These are phyloP conservation scores for Aspergillus ellipticus DNA, from an alignment of 495 filamentous ascomycete genomes.

Conservation along the genomic window DNA sequence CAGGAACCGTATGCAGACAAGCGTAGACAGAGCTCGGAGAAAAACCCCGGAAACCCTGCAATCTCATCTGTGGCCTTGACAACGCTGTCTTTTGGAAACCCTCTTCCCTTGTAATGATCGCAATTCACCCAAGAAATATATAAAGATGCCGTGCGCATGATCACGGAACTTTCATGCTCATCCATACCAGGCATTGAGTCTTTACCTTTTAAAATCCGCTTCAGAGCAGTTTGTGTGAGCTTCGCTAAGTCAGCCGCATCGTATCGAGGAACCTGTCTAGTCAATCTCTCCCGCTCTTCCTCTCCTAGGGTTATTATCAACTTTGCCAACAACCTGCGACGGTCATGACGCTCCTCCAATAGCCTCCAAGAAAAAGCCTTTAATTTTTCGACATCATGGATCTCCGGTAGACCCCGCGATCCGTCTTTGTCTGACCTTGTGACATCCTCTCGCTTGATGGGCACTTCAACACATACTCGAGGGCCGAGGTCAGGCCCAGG, in stretches of 20 bases:
- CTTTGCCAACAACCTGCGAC: conserved; percentile 30
- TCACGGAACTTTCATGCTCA: conserved; percentile 5
- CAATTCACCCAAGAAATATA: conserved; percentile 41
- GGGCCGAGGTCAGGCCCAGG: conserved; percentile 14
- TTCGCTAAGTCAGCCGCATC: not conserved
- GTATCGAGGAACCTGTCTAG: conserved; percentile 12
- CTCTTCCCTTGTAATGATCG: conserved; percentile 14
- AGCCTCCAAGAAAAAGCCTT: conserved; percentile 13
- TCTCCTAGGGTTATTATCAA: conserved; percentile 14
- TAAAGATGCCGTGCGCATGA: conserved; percentile 33
- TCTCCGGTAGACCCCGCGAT: conserved; percentile 17
- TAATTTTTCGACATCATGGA: conserved; percentile 25
- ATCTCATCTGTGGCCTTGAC: conserved; percentile 16
- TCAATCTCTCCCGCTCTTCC: conserved; percentile 14
- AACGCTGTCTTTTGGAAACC: conserved; percentile 19
- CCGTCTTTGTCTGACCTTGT: not conserved
- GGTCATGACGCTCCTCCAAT: conserved; percentile 30
- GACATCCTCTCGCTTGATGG: not conserved
- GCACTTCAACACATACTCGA: conserved; percentile 2
- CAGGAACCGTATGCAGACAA: conserved; percentile 14
- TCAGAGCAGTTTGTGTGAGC: conserved; percentile 9
- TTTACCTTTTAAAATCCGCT: conserved; percentile 8
- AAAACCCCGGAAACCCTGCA: conserved; percentile 17
- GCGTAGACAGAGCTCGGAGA: conserved; percentile 22
- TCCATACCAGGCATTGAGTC: conserved; percentile 10